A percentile compares a stretch with the other conserved stretches of the same genome.
These are phyloP conservation scores for Olyra latifolia DNA, from an alignment of 176 grass and related monocot species.

Conservation along the genomic window DNA sequence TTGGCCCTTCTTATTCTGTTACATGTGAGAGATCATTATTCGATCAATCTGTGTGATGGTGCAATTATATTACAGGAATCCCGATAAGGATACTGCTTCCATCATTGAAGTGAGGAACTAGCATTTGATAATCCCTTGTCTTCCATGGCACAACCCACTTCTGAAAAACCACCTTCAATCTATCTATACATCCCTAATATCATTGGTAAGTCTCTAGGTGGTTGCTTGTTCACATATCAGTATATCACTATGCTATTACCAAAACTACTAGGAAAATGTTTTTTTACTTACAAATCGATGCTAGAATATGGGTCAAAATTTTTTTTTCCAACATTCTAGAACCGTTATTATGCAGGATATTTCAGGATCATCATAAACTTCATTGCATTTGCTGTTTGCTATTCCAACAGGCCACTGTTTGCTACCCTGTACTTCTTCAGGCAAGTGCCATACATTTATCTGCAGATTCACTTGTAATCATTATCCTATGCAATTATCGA, in stretches of 20 bases:
- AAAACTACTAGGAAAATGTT: neutral
- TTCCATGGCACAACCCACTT: conserved; percentile 38
- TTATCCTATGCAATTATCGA: neutral
- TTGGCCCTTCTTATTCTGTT: neutral
- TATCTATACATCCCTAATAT: conserved; percentile 96
- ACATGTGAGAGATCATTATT: neutral
- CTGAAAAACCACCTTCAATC: conserved; percentile 43
- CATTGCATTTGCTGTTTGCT: conserved; percentile 77
- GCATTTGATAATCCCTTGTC: neutral
- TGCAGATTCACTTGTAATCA: neutral
- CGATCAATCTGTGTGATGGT: neutral
- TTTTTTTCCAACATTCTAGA: neutral
- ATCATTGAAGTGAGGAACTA: neutral
- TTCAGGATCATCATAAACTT: conserved; percentile 91
- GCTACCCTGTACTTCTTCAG: conserved; percentile 89
- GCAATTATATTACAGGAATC: conserved; percentile 5
- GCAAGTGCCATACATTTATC: conserved; percentile 26
- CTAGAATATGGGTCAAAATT: neutral
- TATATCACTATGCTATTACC: neutral
- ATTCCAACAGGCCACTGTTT: conserved; percentile 75
- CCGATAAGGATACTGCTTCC: neutral
- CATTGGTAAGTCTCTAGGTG: conserved; percentile 40
- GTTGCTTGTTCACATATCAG: neutral
- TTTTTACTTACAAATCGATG: neutral
- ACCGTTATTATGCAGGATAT: conserved; percentile 54